A percentile compares a stretch with the other conserved stretches of the same genome.
phyloP scores from a whole-genome alignment of 2,329 filamentous ascomycete genomes.

The Paraphoma chrysanthemicola region DNA sequence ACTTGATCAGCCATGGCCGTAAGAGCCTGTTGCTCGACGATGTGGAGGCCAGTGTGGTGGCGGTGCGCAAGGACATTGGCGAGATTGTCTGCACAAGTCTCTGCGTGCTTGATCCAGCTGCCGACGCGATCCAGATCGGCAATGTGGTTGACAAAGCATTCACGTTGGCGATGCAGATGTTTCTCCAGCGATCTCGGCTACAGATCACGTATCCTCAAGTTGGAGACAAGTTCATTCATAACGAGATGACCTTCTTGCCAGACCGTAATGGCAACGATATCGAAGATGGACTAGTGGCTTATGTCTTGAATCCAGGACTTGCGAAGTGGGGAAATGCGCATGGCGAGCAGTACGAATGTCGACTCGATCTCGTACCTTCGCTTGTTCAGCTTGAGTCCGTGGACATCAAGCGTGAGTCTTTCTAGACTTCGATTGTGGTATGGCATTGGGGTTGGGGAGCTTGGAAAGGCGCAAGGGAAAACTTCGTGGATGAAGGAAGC shows the following conservation, averaged over 20 bases:
- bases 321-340: constrained; percentile 33
- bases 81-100: background rate
- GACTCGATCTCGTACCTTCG: constrained; percentile 18
- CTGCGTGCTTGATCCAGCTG: background rate
- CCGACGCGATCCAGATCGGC: background rate
- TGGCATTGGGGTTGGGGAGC: too few species aligned
- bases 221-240: constrained; percentile 4
- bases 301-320: constrained; percentile 27
- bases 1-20: background rate
- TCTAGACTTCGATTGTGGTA: too few species aligned
- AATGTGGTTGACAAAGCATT: constrained; percentile 24
- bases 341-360: constrained; percentile 23
- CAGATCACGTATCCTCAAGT: constrained; percentile 21
- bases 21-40: too few species aligned
- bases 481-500: too few species aligned
- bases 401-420: too few species aligned
- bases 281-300: constrained; percentile 11
- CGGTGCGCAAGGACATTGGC: too few species aligned
- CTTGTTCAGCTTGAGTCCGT: constrained; percentile 6
- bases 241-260: constrained; percentile 3
- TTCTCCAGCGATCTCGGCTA: constrained; percentile 17
- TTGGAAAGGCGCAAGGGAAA: too few species aligned
- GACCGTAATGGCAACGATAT: constrained; percentile 17
- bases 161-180: constrained; percentile 20
- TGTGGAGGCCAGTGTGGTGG: too few species aligned